Evolutionary conservation across 345 rosid species (phyloP).

Genomic region (Lepidium didymum): DNA sequence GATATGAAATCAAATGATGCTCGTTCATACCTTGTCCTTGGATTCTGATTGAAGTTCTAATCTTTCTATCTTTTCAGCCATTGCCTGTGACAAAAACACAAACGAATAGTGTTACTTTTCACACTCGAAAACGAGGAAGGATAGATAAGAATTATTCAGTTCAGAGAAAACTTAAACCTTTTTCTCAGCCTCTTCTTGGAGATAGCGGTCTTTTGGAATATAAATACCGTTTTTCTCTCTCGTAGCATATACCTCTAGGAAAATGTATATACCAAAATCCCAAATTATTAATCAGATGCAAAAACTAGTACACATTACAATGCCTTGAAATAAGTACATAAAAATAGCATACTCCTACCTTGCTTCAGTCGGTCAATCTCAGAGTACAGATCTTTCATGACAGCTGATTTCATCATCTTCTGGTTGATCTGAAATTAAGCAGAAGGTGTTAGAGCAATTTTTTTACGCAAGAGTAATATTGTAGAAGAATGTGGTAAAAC

Average conservation of each 20-base stretch:
- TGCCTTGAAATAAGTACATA: neutral
- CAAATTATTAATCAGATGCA: neutral
- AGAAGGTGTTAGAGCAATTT: neutral
- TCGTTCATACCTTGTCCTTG: slow-evolving; percentile 64
- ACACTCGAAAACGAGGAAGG: neutral
- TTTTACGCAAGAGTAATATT: neutral
- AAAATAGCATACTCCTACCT: slow-evolving; percentile 38
- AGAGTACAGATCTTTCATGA: slow-evolving; percentile 94
- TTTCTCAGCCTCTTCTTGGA: slow-evolving; percentile 35
- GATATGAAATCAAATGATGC: neutral
- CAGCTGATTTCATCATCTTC: slow-evolving; percentile 99
- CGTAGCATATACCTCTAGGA: slow-evolving; percentile 34
- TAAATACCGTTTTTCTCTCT: slow-evolving; percentile 34
- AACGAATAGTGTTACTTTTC: neutral
- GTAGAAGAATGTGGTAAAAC: slow-evolving; percentile 1
- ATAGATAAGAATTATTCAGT: neutral
- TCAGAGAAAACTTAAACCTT: slow-evolving; percentile 17
- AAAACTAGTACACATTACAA: neutral
- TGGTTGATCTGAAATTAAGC: slow-evolving; percentile 69
- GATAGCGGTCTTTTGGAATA: slow-evolving; percentile 33
- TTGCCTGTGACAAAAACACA: slow-evolving; percentile 45
- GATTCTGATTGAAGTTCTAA: slow-evolving; percentile 87
- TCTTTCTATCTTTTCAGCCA: slow-evolving; percentile 95
- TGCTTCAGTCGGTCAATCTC: slow-evolving; percentile 96
- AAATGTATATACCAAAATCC: neutral